These are phyloP conservation scores for Lepidium africanum DNA, from an alignment of 345 rosid species.

Conservation along the genomic window DNA sequence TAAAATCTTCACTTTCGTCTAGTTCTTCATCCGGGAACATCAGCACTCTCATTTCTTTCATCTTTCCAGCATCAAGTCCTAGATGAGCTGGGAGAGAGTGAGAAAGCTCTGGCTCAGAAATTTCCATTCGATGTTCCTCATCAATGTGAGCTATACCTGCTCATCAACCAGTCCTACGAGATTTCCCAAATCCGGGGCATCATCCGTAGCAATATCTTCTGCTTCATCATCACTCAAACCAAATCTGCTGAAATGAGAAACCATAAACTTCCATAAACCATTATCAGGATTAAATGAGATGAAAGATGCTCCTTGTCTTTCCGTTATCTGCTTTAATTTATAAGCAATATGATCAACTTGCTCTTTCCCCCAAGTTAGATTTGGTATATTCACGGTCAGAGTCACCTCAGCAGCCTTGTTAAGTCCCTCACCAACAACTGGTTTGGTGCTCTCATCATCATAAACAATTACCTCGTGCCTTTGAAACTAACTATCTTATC, in stretches of 20 bases:
- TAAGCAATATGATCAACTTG: slow-evolving; percentile 27
- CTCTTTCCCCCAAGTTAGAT: slow-evolving; percentile 20
- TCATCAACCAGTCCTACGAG: slow-evolving; percentile 34
- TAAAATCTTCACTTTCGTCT: slow-evolving; percentile 41
- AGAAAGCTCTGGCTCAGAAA: slow-evolving; percentile 59
- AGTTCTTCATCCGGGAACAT: slow-evolving; percentile 72
- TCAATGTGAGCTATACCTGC: slow-evolving; percentile 34
- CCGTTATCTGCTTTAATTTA: slow-evolving; percentile 41
- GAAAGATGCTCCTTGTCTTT: slow-evolving; percentile 74
- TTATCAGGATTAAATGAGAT: slow-evolving; percentile 50
- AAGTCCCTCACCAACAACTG: slow-evolving; percentile 68
- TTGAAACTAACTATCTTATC: slow-evolving; percentile 61
- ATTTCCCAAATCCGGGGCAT: slow-evolving; percentile 36
- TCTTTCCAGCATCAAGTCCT: slow-evolving; percentile 77
- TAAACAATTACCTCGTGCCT: slow-evolving; percentile 73
- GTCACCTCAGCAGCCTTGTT: slow-evolving; percentile 91
- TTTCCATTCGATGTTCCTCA: slow-evolving; percentile 40
- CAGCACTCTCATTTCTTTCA: slow-evolving; percentile 90
- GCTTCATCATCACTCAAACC: slow-evolving; percentile 93
- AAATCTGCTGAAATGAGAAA: slow-evolving; percentile 86
- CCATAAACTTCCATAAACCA: slow-evolving; percentile 77
- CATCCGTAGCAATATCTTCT: slow-evolving; percentile 75
- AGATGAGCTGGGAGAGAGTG: slow-evolving; percentile 96
- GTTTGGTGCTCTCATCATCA: slow-evolving; percentile 70
- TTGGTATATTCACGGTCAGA: slow-evolving; percentile 35